phyloP scores from a whole-genome alignment of 305 asterid species.

The Lippia alba region DNA sequence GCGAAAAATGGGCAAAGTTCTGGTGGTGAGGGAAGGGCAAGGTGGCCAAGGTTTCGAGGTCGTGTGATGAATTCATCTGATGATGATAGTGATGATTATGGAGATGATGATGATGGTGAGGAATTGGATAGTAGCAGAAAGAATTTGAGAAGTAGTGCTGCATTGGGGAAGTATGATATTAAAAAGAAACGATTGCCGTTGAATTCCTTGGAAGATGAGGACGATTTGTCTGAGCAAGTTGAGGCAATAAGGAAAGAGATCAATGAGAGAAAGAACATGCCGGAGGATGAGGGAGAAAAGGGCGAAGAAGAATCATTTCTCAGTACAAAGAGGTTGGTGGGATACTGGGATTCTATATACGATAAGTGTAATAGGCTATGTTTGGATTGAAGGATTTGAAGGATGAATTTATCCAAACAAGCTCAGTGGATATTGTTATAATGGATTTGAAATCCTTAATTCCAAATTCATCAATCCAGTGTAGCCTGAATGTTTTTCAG shows the following conservation, averaged over 20 bases:
- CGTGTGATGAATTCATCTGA: slow-evolving; percentile 48
- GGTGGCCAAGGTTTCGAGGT: slow-evolving; percentile 64
- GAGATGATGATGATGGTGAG: slow-evolving; percentile 45
- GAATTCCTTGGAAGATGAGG: slow-evolving; percentile 67
- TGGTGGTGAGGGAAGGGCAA: slow-evolving; percentile 38
- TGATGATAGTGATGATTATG: slow-evolving; percentile 50
- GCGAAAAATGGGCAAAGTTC: slow-evolving; percentile 44
- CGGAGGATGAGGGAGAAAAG: slow-evolving; percentile 43
- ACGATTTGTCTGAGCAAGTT: slow-evolving; percentile 65
- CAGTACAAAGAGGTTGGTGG: slow-evolving; percentile 69
- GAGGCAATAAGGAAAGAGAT: slow-evolving; percentile 70
- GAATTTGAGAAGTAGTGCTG: slow-evolving; percentile 64
- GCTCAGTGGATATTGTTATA: too few species aligned
- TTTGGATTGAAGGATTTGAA: too few species aligned
- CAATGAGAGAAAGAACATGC: slow-evolving; percentile 53
- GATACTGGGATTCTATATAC: slow-evolving; percentile 33
- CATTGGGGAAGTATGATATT: slow-evolving; percentile 72
- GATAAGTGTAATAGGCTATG: background rate
- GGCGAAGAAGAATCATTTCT: slow-evolving; percentile 58
- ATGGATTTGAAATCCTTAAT: too few species aligned
- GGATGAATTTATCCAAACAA: too few species aligned
- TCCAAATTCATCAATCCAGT: too few species aligned
- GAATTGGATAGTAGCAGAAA: slow-evolving; percentile 41
- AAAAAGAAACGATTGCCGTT: slow-evolving; percentile 72
- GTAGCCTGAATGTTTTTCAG: slow-evolving; percentile 19